Base-by-base conservation (phyloP, 345 rosid genomes). In the Gossypium sturtianum region DNA sequence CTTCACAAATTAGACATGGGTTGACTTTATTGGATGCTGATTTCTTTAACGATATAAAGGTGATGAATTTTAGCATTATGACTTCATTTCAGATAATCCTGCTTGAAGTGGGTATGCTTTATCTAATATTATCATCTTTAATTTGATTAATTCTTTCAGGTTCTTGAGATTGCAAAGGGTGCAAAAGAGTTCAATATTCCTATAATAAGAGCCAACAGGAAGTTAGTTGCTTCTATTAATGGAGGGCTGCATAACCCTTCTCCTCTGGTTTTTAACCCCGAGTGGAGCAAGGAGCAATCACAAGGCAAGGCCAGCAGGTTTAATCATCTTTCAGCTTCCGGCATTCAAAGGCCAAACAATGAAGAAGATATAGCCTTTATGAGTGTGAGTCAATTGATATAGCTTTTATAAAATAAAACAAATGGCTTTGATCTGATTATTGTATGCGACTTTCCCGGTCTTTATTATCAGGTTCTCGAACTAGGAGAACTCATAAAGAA, bases 301-400 rank as follows among this genome's bases (percentile, higher is more conserved):
- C 71, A 67, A 66, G 71, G 62, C 22, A 71, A 60, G 9, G 75
- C 34, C 59, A 81, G 73, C 41, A 84, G 75, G 79, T 89, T 94
- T 68, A 81, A 67, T n/a, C 75, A 83, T 71, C 91, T 93, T 64
- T 70, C 70, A 0, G 13, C 56, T 2, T 72, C 86, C 1, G 88
- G 83, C 45, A 47, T 82, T 29, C 66, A 58, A 66, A 85, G 75
- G 72, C 98, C 92, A 9, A 63, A 52, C 48, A 74, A 69, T 72
- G 89, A 94, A 7, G 88, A 90, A 79, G 92, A 90, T 84, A 83
- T 94, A 45, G 97, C 95, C 53, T 94, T 89, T 77, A 86, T 90
- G 97, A 90, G 85, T 72, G 92, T 89, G 82, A 84, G 85, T 73
- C 74, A 22, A 34, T 73, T 60, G 25, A n/a, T 9, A 53, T 9